These are phyloP conservation scores for Seiridium unicorne DNA, from an alignment of 2,329 filamentous ascomycete genomes.

Conservation along the genomic window DNA sequence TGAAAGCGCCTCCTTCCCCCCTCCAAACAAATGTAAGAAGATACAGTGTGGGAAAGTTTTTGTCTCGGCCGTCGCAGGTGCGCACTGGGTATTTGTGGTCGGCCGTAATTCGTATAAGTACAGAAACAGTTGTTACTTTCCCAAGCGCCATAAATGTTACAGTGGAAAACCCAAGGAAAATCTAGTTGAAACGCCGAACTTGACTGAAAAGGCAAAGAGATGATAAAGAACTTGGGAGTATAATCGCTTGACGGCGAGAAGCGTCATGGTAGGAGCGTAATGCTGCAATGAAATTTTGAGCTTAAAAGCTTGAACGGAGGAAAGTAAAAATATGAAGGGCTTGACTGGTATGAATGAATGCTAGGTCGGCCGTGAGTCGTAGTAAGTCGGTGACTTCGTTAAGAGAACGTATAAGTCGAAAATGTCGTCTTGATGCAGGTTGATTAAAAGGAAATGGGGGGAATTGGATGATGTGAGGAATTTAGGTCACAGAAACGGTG, in stretches of 20 bases:
- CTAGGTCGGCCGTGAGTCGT: conserved; percentile 4
- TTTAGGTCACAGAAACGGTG: background rate
- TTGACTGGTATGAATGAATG: background rate
- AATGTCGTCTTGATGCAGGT: background rate
- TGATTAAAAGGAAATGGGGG: too few species aligned
- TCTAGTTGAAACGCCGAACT: background rate
- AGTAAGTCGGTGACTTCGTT: background rate
- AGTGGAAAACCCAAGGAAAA: background rate
- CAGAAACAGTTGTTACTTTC: background rate
- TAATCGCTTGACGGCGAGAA: background rate
- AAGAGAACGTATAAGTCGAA: conserved; percentile 1
- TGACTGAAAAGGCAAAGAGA: background rate
- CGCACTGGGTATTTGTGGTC: background rate
- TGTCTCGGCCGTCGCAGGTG: too few species aligned
- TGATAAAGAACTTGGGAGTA: background rate
- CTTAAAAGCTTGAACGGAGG: background rate
- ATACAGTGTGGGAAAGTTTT: too few species aligned
- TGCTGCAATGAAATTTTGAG: background rate
- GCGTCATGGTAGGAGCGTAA: background rate
- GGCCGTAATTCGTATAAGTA: background rate
- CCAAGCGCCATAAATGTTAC: background rate
- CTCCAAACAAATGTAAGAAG: background rate
- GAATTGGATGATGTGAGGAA: too few species aligned
- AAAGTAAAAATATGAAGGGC: background rate
- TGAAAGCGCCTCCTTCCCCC: background rate